Evolutionary conservation across 2,329 filamentous ascomycete genomes (phyloP).

Genomic region (Pseudopyricularia javanii): DNA sequence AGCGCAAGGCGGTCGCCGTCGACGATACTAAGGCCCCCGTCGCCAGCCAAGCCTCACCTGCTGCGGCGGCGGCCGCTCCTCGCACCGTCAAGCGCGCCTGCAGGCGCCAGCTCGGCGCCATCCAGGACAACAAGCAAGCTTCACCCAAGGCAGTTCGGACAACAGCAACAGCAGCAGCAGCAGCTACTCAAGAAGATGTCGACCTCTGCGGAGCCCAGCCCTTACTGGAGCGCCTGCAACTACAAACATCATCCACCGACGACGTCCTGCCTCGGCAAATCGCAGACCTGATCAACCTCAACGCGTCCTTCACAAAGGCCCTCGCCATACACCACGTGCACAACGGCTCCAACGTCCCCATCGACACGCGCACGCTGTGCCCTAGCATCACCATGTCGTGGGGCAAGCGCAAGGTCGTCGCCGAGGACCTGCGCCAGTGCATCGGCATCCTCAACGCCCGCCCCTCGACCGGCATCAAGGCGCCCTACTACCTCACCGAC

Average conservation of each 20-base stretch:
- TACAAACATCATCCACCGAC: constrained; percentile 24
- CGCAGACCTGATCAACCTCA: constrained; percentile 48
- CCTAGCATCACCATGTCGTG: constrained; percentile 55
- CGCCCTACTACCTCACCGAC: constrained; percentile 29
- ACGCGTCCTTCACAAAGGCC: constrained; percentile 56
- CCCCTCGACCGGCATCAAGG: constrained; percentile 6
- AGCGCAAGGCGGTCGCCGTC: constrained; percentile 24
- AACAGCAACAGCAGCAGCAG: background rate
- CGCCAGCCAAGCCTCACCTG: background rate
- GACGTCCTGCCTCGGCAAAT: constrained; percentile 38
- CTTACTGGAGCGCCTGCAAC: constrained; percentile 26
- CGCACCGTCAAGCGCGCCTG: constrained; percentile 12
- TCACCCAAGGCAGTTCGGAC: constrained; percentile 5
- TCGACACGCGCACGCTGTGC: constrained; percentile 48
- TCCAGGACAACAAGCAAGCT: constrained; percentile 5
- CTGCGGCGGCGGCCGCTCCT: background rate
- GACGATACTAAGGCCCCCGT: constrained; percentile 11
- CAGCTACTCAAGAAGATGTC: background rate
- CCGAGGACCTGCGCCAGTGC: constrained; percentile 53
- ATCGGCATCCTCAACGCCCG: constrained; percentile 44
- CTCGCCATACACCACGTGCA: constrained; percentile 59
- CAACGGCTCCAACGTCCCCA: constrained; percentile 48
- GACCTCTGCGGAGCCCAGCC: constrained; percentile 1
- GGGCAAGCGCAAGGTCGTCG: constrained; percentile 56
- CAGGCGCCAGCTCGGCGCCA: constrained; percentile 1